Evolutionary conservation across 2,329 filamentous ascomycete species (phyloP).

Genomic region (Paecilomyces variotii): DNA sequence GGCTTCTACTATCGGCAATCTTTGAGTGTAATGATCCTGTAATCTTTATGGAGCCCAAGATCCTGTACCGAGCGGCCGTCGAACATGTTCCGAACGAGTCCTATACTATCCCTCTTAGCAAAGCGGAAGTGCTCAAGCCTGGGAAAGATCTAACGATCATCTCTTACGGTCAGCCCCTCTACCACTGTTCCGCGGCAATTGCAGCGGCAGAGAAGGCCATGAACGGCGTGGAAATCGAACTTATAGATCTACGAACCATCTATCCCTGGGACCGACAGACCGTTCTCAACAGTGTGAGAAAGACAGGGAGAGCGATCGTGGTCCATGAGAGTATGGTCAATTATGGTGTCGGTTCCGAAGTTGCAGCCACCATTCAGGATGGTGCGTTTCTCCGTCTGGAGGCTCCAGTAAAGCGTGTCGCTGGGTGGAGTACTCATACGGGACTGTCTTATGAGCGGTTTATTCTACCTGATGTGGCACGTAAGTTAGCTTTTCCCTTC

Average conservation of each 20-base stretch:
- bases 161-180: slow-evolving; percentile 83
- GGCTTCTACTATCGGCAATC: slow-evolving; percentile 68
- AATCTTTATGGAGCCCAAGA: slow-evolving; percentile 90
- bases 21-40: slow-evolving; percentile 73
- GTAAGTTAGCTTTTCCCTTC: slow-evolving; percentile 49
- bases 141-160: slow-evolving; percentile 76
- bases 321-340: slow-evolving; percentile 93
- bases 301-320: slow-evolving; percentile 78
- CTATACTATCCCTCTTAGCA: slow-evolving; percentile 77
- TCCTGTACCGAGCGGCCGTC: slow-evolving; percentile 81
- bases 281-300: slow-evolving; percentile 72
- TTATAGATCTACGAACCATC: slow-evolving; percentile 80
- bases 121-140: slow-evolving; percentile 73
- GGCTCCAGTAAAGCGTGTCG: slow-evolving; percentile 75
- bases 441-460: slow-evolving; percentile 73
- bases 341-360: slow-evolving; percentile 78
- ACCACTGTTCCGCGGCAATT: slow-evolving; percentile 72
- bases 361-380: slow-evolving; percentile 82
- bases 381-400: slow-evolving; percentile 77
- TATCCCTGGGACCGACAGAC: slow-evolving; percentile 87
- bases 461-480: slow-evolving; percentile 74
- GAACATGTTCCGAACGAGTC: slow-evolving; percentile 78
- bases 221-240: slow-evolving; percentile 63
- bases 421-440: slow-evolving; percentile 82
- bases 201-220: slow-evolving; percentile 66